These are phyloP conservation scores for Pontederia crassipes DNA, from an alignment of 176 grass and related monocot species.

Conservation along the genomic window DNA sequence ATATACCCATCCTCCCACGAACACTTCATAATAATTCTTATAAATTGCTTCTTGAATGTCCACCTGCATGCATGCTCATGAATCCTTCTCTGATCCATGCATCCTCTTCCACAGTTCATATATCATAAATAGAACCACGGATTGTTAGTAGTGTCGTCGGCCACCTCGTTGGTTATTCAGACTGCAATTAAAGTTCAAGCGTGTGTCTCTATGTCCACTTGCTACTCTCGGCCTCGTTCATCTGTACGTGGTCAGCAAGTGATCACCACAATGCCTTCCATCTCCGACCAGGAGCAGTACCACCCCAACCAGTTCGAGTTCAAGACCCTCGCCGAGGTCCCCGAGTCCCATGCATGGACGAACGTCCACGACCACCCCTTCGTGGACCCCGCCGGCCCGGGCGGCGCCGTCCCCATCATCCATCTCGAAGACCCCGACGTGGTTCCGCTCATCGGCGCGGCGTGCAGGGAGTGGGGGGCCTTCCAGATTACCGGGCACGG, in stretches of 20 bases:
- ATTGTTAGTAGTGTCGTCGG: too few relatives aligned
- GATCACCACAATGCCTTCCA: neutral
- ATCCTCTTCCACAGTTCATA: too few relatives aligned
- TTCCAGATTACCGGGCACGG: constrained; percentile 14
- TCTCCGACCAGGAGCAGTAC: neutral
- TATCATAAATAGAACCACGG: too few relatives aligned
- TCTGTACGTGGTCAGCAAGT: neutral
- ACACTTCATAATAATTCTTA: too few relatives aligned
- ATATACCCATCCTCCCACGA: too few relatives aligned
- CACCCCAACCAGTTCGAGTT: neutral
- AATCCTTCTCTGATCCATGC: too few relatives aligned
- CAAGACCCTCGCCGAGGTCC: neutral
- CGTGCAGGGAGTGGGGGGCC: constrained; percentile 9
- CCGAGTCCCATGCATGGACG: neutral
- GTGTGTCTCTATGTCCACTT: too few relatives aligned
- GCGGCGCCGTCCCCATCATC: constrained; percentile 7
- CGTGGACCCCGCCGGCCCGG: neutral
- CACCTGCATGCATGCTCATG: too few relatives aligned
- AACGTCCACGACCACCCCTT: constrained; percentile 9
- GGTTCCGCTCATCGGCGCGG: neutral
- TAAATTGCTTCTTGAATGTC: too few relatives aligned
- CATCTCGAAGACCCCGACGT: constrained; percentile 6
- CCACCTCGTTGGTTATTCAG: too few relatives aligned
- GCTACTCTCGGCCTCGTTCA: neutral
- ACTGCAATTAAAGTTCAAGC: too few relatives aligned